phyloP scores from a whole-genome alignment of 139 green algal genomes.

The Closterium sp. region DNA sequence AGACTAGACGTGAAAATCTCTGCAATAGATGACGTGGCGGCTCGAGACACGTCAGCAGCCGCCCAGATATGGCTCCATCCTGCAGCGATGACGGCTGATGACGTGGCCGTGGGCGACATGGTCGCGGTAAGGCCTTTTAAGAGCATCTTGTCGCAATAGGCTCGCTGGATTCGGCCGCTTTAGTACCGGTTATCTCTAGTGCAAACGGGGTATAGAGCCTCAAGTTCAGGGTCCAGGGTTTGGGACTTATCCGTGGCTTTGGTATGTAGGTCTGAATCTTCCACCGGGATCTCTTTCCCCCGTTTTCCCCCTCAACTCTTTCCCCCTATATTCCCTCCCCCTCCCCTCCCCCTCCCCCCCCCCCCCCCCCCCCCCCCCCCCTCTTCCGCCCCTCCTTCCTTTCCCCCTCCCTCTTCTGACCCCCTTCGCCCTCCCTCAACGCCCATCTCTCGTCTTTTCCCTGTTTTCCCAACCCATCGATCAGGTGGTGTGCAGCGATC shows the following conservation, averaged over 20 bases:
- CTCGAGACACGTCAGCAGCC: neutral
- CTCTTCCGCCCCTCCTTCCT: neutral
- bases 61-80: slow-evolving; percentile 16
- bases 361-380: too few species aligned
- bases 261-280: neutral
- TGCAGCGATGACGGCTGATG: slow-evolving; percentile 10
- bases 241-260: neutral
- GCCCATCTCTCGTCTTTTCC: too few species aligned
- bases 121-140: slow-evolving; percentile 10
- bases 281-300: neutral
- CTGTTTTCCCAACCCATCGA: neutral
- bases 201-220: neutral
- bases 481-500: neutral
- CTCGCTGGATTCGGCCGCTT: neutral
- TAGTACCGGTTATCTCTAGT: neutral
- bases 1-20: neutral
- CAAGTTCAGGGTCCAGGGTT: neutral
- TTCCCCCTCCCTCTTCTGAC: neutral
- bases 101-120: slow-evolving; percentile 1
- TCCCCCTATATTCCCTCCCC: neutral
- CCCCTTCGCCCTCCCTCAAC: too few species aligned
- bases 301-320: neutral
- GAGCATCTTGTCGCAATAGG: too few species aligned
- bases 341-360: too few species aligned
- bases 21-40: neutral